A percentile compares a stretch with the other conserved stretches of the same genome.
These are phyloP conservation scores for Cicer bijugum DNA, from an alignment of 306 rosid genomes.

Conservation along the genomic window DNA sequence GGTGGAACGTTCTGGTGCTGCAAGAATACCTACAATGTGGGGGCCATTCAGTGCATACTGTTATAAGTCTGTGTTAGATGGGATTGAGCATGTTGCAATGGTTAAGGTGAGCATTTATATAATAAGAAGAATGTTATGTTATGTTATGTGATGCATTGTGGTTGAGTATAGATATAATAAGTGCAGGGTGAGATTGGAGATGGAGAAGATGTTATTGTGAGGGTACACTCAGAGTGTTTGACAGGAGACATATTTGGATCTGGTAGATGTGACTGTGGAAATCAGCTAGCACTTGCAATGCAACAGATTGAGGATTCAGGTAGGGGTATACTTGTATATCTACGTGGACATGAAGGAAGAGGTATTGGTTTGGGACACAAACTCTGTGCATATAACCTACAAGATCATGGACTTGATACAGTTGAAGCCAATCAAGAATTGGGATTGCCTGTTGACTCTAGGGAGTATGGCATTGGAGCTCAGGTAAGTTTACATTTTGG, in stretches of 20 bases:
- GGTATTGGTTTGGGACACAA: constrained; percentile 98
- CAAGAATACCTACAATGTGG: constrained; percentile 95
- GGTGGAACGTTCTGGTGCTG: constrained; percentile 65
- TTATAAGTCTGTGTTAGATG: constrained; percentile 77
- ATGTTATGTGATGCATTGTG: too few relatives aligned
- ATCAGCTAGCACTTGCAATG: constrained; percentile 90
- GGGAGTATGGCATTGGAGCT: constrained; percentile 96
- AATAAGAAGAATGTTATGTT: not conserved
- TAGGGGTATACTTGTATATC: constrained; percentile 85
- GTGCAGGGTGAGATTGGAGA: constrained; percentile 83
- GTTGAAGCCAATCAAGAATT: constrained; percentile 96
- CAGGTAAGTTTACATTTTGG: constrained; percentile 51
- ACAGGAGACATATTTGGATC: constrained; percentile 99
- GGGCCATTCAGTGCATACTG: constrained; percentile 88
- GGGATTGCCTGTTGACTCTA: constrained; percentile 93
- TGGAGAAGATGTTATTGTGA: constrained; percentile 85
- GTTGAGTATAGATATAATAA: too few relatives aligned
- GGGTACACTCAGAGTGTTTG: constrained; percentile 96
- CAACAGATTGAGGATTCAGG: constrained; percentile 95
- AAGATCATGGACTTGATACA: constrained; percentile 80
- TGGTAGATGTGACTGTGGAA: constrained; percentile 95
- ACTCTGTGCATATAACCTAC: constrained; percentile 90
- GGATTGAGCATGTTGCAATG: constrained; percentile 98
- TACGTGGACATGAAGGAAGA: constrained; percentile 96
- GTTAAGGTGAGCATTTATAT: constrained; percentile 69